Base-by-base conservation (phyloP, 805 yeast species). In the Maudiozyma barnettii region DNA sequence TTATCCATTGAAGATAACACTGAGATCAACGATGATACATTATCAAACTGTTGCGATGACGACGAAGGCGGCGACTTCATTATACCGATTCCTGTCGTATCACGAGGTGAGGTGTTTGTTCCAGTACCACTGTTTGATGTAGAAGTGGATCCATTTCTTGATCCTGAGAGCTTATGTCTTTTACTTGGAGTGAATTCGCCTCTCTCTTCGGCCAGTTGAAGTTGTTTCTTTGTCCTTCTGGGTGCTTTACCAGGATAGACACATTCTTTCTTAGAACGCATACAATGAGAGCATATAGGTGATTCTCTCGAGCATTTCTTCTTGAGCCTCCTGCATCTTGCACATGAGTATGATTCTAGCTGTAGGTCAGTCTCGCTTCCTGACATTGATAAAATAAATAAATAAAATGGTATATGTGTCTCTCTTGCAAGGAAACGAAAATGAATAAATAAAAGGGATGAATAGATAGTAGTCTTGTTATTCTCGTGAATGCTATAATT, bases 291-390 rank as follows among this genome's bases (percentile, higher is more conserved):
- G 52, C 81, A 76, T 16, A 53, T 58, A 0, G 79, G 79, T 1
- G 58, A 46, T 20, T 70, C 64, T 51, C 73, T 70, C 1, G 74
- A 63, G 54, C 81, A 76, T 51, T 70, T 72, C 58, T 75, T 75
- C 59, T 76, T 76, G 36, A 74, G 57, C 44, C 68, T 60, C 44
- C 79, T 63, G 54, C 81, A 76, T 37, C 78, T 55, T 16, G 68
- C 57, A 54, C 80, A 76, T 1, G 77, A 67, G 43, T 68, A 67
- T 0, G 53, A 40, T n/a, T 60, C 61, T 22, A 46, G 45, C 20
- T 45, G 41, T 21, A 39, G 44, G 14, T 36, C 37, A 9, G 31
- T 5, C 2, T 26, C 37, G 6, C 16, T 19, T n/a, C 13, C 22
- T 4, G 44, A 18, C 33, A 26, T 29, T 19, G 20, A 26, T 6